Percentiles rank a stretch among this genome's conserved stretches.
Evolutionary conservation across 2,329 filamentous ascomycete genomes (phyloP).

Genomic region (Trichoderma sp.): DNA sequence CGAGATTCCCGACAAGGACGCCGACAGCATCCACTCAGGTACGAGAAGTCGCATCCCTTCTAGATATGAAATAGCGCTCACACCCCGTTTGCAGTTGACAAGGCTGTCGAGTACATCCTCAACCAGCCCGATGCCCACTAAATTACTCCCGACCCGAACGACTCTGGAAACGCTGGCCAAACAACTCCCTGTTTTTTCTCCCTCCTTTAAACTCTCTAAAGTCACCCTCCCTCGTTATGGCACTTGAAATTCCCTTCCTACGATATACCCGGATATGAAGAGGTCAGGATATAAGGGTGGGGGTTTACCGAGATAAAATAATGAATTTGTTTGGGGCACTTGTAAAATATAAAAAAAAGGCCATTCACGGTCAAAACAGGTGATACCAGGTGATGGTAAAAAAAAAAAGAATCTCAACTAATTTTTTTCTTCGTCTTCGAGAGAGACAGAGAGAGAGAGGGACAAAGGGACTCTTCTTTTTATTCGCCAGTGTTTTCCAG

Average conservation of each 20-base stretch:
- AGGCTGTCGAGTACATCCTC: slow-evolving; percentile 93
- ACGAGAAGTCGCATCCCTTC: slow-evolving; percentile 44
- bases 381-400: not conserved
- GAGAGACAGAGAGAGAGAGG: not conserved
- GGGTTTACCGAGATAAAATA: not conserved
- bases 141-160: slow-evolving; percentile 24
- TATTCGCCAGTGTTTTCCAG: slow-evolving; percentile 1
- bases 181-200: not conserved
- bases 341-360: not conserved
- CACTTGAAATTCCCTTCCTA: not conserved
- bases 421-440: not conserved
- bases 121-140: slow-evolving; percentile 87
- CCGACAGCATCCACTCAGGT: slow-evolving; percentile 92
- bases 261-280: slow-evolving; percentile 12
- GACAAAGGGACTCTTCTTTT: not conserved
- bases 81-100: slow-evolving; percentile 65
- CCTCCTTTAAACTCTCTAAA: not conserved
- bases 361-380: not conserved
- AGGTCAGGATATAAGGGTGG: not conserved
- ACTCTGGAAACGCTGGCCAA: slow-evolving; percentile 10
- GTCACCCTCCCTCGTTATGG: slow-evolving; percentile 7
- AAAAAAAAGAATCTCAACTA: not conserved
- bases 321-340: not conserved
- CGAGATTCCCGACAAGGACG: slow-evolving; percentile 97
- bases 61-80: slow-evolving; percentile 8